Conservation (phyloP, 78 protist species). For the Pigoraptor vietnamica region DNA sequence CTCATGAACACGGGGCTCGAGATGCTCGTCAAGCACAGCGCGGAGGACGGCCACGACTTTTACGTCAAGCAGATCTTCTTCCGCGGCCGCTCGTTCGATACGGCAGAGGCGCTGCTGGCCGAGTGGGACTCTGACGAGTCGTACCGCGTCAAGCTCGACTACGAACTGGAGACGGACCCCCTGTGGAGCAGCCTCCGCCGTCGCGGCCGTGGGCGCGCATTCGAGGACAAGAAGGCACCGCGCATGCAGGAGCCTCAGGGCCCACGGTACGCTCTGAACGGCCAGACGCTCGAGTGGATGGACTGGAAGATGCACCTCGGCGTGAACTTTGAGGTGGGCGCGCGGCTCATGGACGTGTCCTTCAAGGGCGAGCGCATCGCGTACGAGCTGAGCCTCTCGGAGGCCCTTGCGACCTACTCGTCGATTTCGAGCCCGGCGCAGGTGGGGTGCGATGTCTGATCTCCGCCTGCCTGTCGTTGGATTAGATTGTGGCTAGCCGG, state of each 20-base stretch:
- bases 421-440: neutral
- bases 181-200: neutral
- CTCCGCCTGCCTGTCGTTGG: too few species aligned
- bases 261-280: neutral
- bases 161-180: neutral
- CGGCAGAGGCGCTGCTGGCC: neutral
- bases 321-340: neutral
- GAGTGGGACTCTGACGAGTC: neutral
- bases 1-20: neutral
- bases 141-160: neutral
- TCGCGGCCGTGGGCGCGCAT: neutral
- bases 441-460: too few species aligned
- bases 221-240: neutral
- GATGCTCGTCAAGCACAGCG: neutral
- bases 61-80: neutral
- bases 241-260: neutral
- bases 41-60: neutral
- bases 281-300: neutral
- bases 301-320: neutral
- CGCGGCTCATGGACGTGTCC: neutral
- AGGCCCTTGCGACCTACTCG: neutral
- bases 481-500: too few species aligned
- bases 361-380: slow-evolving; percentile 2
- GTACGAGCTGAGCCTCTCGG: neutral
- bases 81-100: neutral